Evolutionary conservation across 306 rosid species (phyloP).

Genomic region (Dryas drummondii): DNA sequence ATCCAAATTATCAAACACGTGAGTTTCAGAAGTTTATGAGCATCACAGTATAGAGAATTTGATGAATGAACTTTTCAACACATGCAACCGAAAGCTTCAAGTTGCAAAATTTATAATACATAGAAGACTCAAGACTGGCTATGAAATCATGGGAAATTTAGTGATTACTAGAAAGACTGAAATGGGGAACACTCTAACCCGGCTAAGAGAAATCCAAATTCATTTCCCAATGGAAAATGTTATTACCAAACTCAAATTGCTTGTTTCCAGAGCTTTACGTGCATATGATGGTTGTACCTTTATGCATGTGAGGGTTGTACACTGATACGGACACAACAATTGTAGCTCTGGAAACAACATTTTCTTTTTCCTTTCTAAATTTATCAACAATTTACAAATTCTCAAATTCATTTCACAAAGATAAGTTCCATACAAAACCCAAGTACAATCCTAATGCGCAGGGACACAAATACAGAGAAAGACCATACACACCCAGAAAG

Average conservation of each 20-base stretch:
- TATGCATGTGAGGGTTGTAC: background rate
- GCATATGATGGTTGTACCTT: background rate
- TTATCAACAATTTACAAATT: conserved; percentile 6
- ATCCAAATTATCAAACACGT: background rate
- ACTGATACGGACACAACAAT: background rate
- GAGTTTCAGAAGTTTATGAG: background rate
- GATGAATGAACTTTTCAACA: no score
- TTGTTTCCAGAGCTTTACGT: background rate
- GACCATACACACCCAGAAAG: background rate
- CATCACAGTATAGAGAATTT: no score
- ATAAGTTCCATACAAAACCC: conserved; percentile 2
- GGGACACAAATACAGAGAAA: background rate
- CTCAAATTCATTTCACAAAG: background rate
- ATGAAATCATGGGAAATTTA: no score
- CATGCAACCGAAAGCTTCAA: no score
- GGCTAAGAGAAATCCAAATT: background rate
- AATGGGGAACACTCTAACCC: no score
- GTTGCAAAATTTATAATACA: no score
- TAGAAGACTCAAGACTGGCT: no score
- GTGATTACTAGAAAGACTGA: no score
- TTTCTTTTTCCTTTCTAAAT: background rate
- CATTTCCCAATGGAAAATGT: background rate
- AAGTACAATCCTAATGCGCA: background rate
- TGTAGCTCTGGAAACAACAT: background rate
- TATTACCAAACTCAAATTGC: background rate